Conservation (phyloP, 352 stramenopile species). For the Pythium phragmiticola region DNA sequence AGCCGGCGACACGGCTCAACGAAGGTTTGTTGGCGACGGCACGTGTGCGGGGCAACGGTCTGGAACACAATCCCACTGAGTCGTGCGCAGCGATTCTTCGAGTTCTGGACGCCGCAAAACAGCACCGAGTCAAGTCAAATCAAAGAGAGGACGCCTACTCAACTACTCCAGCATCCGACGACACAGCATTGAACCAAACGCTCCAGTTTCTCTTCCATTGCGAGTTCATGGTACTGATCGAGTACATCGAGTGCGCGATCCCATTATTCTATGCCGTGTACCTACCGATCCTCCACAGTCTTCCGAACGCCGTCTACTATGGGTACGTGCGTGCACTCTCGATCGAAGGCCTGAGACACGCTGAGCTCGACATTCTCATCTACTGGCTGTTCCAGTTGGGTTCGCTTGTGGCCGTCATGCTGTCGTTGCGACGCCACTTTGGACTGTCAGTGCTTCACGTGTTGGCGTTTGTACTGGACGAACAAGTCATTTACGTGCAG, state of each 20-base stretch:
- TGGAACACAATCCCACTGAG: not conserved
- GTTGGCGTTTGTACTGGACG: slow-evolving; percentile 33
- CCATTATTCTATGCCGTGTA: slow-evolving; percentile 30
- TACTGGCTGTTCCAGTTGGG: slow-evolving; percentile 27
- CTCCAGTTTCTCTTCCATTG: slow-evolving; percentile 26
- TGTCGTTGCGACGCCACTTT: slow-evolving; percentile 19
- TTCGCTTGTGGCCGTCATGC: slow-evolving; percentile 25
- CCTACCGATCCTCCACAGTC: slow-evolving; percentile 23
- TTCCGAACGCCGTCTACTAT: slow-evolving; percentile 38
- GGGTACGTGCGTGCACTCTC: not conserved
- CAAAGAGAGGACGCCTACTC: not conserved
- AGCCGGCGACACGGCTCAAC: not conserved
- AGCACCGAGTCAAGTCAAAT: not conserved
- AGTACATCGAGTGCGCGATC: slow-evolving; percentile 33
- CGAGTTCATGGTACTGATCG: slow-evolving; percentile 29
- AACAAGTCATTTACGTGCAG: slow-evolving; percentile 28
- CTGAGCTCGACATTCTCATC: slow-evolving; percentile 12
- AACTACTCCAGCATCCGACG: not conserved
- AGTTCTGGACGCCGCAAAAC: not conserved
- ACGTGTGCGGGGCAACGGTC: slow-evolving; percentile 3
- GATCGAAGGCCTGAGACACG: not conserved
- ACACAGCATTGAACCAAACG: slow-evolving; percentile 10
- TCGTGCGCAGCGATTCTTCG: not conserved
- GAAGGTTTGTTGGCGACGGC: not conserved
- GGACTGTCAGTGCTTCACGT: slow-evolving; percentile 16